Evolutionary conservation across 305 asterid genomes (phyloP), one percentile per base, ranked within the genome.

Genomic region (Fraxinus ornus): DNA sequence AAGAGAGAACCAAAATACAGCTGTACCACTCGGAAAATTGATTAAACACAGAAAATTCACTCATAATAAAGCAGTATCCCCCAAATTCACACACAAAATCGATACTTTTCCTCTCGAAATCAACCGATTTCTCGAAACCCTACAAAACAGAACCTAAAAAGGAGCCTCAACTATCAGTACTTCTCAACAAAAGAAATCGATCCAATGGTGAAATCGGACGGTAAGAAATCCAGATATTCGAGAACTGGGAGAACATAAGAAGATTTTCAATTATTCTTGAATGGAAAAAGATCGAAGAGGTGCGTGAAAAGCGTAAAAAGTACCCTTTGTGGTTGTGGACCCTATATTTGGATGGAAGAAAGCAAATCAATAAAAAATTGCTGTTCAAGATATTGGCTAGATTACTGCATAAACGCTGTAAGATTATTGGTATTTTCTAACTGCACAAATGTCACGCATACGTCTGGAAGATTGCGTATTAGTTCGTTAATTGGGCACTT

Each of bases 171-270:
- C 81, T 73, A 82, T 26, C 64, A 80, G 52, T 74, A 35, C 88
- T 85, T 83, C 66, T 57, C 41, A 82, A 83, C 76, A 77, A 86
- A 82, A 80, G 83, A 81, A 83, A 86, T 84, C 86, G 41, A 52
- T 1, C 49, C 49, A 78, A 66, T 24, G 83, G 68, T 60, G 71
- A 30, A 35, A 71, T 70, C 41, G 39, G 76, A 4, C 76, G 41
- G 76, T 32, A 32, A 32, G 44, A 70, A 55, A 35, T 39, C 13
- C 55, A 68, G 75, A 70, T 39, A 36, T 41, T 17, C 70, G 47
- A 41, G 66, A 66, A 76, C 49, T 72, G 77, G 78, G 75, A 55
- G 68, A 28, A 13, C 86, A 37, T 36, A 28, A 70, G 9, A 32
- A 70, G 44, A 28, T 30, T 10, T 15, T 70, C 21, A 15, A 28